Evolutionary conservation across 306 rosid genomes (phyloP).

Genomic region (Cicer judaicum): DNA sequence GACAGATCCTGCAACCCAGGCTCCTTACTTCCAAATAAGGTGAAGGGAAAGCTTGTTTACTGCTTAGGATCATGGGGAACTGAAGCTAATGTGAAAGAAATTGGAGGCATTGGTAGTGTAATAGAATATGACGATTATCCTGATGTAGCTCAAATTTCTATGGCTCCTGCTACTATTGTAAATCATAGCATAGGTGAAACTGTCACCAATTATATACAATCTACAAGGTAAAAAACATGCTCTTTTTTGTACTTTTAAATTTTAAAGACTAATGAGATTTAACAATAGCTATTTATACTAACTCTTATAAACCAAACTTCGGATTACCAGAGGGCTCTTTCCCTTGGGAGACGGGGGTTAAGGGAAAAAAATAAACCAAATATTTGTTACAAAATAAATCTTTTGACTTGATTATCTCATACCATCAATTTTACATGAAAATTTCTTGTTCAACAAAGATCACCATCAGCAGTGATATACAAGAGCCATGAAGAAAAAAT

Average conservation of each 20-base stretch:
- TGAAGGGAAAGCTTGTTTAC: slow-evolving; percentile 68
- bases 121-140: slow-evolving; percentile 56
- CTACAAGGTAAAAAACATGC: slow-evolving; percentile 58
- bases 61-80: slow-evolving; percentile 65
- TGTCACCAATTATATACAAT: slow-evolving; percentile 58
- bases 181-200: slow-evolving; percentile 50
- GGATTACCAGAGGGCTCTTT: too few species aligned
- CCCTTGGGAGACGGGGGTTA: too few species aligned
- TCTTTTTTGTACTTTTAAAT: slow-evolving; percentile 15
- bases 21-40: slow-evolving; percentile 61
- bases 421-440: slow-evolving; percentile 27
- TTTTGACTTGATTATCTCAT: slow-evolving; percentile 30
- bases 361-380: not conserved
- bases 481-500: slow-evolving; percentile 50
- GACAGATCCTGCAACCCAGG: slow-evolving; percentile 48
- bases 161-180: slow-evolving; percentile 82
- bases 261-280: not conserved
- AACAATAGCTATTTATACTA: not conserved
- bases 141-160: slow-evolving; percentile 72
- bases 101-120: slow-evolving; percentile 74
- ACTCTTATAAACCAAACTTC: slow-evolving; percentile 24
- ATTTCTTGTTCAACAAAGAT: slow-evolving; percentile 52
- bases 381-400: slow-evolving; percentile 11
- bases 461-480: slow-evolving; percentile 74
- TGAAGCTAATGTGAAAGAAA: slow-evolving; percentile 62